A percentile compares a stretch with the other conserved stretches of the same genome.
phyloP scores from a whole-genome alignment of 148 eudicot genomes.

The Camellia japonica region DNA sequence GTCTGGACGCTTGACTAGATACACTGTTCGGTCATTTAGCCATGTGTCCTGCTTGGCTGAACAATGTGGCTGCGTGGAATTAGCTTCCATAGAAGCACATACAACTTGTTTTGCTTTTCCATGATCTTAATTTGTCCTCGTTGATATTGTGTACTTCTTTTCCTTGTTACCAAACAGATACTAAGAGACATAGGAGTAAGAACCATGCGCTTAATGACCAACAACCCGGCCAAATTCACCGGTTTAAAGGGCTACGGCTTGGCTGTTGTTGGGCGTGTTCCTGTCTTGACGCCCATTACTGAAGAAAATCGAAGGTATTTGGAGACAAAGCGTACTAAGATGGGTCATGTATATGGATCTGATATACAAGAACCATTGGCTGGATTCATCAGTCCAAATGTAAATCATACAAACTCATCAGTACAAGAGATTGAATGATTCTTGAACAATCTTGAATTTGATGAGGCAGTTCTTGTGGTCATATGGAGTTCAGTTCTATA shows the following conservation, averaged over 20 bases:
- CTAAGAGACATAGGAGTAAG: slow-evolving; percentile 73
- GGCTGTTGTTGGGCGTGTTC: slow-evolving; percentile 89
- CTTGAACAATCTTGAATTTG: not conserved
- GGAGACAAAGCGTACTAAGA: slow-evolving; percentile 77
- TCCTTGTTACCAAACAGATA: slow-evolving; percentile 37
- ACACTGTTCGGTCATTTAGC: too few relatives aligned
- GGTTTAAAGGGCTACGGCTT: slow-evolving; percentile 96
- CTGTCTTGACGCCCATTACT: slow-evolving; percentile 94
- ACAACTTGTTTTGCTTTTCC: too few relatives aligned
- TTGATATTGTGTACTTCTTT: too few relatives aligned
- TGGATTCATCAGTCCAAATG: slow-evolving; percentile 29
- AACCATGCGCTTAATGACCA: slow-evolving; percentile 92
- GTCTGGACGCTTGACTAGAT: too few relatives aligned
- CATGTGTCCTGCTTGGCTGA: too few relatives aligned
- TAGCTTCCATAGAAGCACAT: too few relatives aligned
- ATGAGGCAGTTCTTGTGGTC: slow-evolving; percentile 9
- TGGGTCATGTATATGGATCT: slow-evolving; percentile 96
- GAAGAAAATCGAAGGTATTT: slow-evolving; percentile 77
- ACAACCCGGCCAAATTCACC: slow-evolving; percentile 89
- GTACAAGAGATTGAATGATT: slow-evolving; percentile 14
- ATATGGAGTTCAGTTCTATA: not conserved
- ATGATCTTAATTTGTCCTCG: too few relatives aligned
- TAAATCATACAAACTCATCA: slow-evolving; percentile 14
- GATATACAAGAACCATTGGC: slow-evolving; percentile 52
- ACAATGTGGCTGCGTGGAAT: too few relatives aligned